Evolutionary conservation across 371 early-diverging fungal genomes (phyloP).

Genomic region (Apophysomyces trapeziformis): DNA sequence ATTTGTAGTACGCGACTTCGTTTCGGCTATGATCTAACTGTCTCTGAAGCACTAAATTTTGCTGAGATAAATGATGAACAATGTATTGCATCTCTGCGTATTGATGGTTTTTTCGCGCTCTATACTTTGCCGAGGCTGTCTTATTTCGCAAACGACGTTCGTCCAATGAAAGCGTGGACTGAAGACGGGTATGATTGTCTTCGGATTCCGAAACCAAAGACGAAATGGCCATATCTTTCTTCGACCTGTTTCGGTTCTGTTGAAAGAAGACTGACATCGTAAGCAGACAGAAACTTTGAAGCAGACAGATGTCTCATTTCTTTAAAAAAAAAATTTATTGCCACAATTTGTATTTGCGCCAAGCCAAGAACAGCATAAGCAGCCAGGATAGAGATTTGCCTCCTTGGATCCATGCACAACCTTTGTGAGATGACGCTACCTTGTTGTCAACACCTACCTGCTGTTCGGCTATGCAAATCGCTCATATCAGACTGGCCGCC

Average conservation of each 20-base stretch:
- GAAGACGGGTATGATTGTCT: neutral
- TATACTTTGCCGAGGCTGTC: slow-evolving; percentile 58
- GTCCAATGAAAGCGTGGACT: slow-evolving; percentile 38
- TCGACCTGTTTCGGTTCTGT: neutral
- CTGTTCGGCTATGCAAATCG: neutral
- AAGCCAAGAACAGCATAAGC: slow-evolving; percentile 2
- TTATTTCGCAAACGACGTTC: slow-evolving; percentile 60
- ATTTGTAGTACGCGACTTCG: neutral
- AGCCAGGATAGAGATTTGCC: slow-evolving; percentile 2
- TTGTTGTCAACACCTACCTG: slow-evolving; percentile 1
- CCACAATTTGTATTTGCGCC: slow-evolving; percentile 1
- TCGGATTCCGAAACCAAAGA: neutral
- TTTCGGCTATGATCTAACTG: slow-evolving; percentile 33
- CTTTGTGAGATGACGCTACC: slow-evolving; percentile 1
- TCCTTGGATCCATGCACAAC: neutral
- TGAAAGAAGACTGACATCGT: slow-evolving; percentile 1
- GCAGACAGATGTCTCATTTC: neutral
- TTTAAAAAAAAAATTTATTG: neutral
- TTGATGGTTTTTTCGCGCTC: slow-evolving; percentile 58
- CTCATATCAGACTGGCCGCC: neutral
- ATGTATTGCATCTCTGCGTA: slow-evolving; percentile 51
- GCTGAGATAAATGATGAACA: slow-evolving; percentile 42
- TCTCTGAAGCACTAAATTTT: slow-evolving; percentile 42
- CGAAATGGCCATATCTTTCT: slow-evolving; percentile 4
- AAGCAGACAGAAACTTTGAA: neutral